Evolutionary conservation across 2,329 filamentous ascomycete species (phyloP), one percentile per base, ranked within the genome.

Genomic region (Chrysosphaeria jannelii): DNA sequence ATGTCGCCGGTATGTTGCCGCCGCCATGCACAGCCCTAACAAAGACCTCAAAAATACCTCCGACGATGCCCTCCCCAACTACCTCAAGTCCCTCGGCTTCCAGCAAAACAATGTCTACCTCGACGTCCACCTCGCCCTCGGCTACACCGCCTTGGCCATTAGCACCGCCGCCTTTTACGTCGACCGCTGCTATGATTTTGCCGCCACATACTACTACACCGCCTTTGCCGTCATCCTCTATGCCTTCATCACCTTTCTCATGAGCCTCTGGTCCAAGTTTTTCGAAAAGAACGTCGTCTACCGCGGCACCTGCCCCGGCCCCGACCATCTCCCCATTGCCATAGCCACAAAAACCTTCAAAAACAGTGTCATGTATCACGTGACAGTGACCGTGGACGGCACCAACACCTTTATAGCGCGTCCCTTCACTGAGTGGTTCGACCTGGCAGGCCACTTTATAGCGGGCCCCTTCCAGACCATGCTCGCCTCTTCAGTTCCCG

Each of bases 51-150:
- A 93, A 47, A 89, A 85, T 50, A 88, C 79, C 19, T 76, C 74
- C 33, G 85, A 97, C 49, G 85, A 97, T 47, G 76, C 79, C 27
- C 67, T 97, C 29, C 65, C 72, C 28, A 78, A 85, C 47, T 93
- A 93, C 51, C 65, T 97, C 31, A 81, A 75, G 46, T 72, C 65
- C 15, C 64, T 93, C 41, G 66, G 56, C 33, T 91, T 91, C 53
- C 58, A 50, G 31, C 78, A 89, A 46, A 66, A 71, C 31, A 69
- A 93, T 48, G 56, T 47, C 27, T 64, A 85, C 22, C 63, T 66
- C 36, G 79, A 93, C 38, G 59, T 88, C 22, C 74, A 76, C 25
- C 64, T 97, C 21, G 56, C 52, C 1, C 53, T 97, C 6, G 85
- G 85, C 31, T 93, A 88, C 47, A 45, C 53, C 11, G 72, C 78